Evolutionary conservation across 73 alveolate species (phyloP).

Genomic region (Halteria grandinella): DNA sequence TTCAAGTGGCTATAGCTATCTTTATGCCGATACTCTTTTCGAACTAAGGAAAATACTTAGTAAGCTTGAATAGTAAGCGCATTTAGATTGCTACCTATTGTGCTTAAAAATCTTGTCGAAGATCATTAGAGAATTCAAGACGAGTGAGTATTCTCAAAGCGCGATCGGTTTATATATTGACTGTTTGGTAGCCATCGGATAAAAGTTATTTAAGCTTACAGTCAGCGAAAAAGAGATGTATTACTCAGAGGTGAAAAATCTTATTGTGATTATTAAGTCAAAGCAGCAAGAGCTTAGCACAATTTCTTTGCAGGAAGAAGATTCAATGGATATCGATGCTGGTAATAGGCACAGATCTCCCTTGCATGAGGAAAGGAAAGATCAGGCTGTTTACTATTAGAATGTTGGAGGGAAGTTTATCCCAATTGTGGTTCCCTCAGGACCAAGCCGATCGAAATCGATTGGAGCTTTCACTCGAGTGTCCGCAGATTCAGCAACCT

Average conservation of each 20-base stretch:
- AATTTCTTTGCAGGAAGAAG: not conserved
- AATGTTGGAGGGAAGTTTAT: too few relatives aligned
- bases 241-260: constrained; percentile 27
- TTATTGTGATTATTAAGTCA: not conserved
- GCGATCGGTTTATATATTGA: constrained; percentile 34
- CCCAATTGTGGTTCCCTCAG: too few relatives aligned
- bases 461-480: too few relatives aligned
- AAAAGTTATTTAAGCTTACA: constrained; percentile 1
- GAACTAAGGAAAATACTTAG: constrained; percentile 18
- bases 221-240: constrained; percentile 29
- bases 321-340: not conserved
- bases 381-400: too few relatives aligned
- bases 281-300: constrained; percentile 6
- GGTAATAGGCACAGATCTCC: too few relatives aligned
- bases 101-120: constrained; percentile 26
- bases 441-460: too few relatives aligned
- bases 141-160: constrained; percentile 6
- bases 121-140: not conserved
- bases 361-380: too few relatives aligned
- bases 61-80: constrained; percentile 13
- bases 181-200: constrained; percentile 46
- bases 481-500: too few relatives aligned
- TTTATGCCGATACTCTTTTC: constrained; percentile 22
- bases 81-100: constrained; percentile 23
- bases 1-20: constrained; percentile 5